Evolutionary conservation across 495 filamentous ascomycete genomes (phyloP), one percentile per base, ranked within the genome.

Genomic region (Haplographium delicatum): DNA sequence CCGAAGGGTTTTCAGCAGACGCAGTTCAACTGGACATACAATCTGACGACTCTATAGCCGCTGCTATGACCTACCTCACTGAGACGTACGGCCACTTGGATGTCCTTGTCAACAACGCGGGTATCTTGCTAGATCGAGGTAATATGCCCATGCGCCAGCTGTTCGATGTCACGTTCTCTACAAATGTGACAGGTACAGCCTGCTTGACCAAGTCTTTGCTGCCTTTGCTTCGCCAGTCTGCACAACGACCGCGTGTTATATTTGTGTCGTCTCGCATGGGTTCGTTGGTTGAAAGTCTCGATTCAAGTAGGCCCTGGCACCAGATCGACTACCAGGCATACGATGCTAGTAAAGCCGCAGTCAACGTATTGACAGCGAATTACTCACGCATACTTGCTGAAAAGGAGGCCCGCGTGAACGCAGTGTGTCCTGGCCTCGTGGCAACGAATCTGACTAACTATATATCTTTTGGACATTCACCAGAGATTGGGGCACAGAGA

Each of bases 121-220:
- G 62, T 7, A 51, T 71, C 35, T 40, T 54, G 2, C 45, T 51
- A 30, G 56, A 58, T 13, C 35, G 59, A 2, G 28, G 8, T 13
- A 27, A 24, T 19, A 4, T 47, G 10, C 6, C 44, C 28, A 47
- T 24, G 1, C 70, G 68, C 8, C 50, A 63, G 20, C 43, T 56
- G 19, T 61, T 60, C 37, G 59, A 59, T 8, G 54, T 61, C 0
- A 62, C 65, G 16, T 65, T 68, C 19, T 62, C 68, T 1, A 63
- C 65, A 4, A 75, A 75, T 34, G 62, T 72, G 20, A 57, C 69
- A 42, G 71, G 70, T 22, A 54, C 62, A 2, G 62, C 65, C 0
- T 58, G 59, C 40, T 58, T 68, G 13, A 73, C 67, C 18, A 71
- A 75, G 10, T 63, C 67, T 0, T 68, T 72, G 40, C 51, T 67